Evolutionary conservation across 2,329 filamentous ascomycete genomes (phyloP).

Genomic region (Colletotrichum shisoi): DNA sequence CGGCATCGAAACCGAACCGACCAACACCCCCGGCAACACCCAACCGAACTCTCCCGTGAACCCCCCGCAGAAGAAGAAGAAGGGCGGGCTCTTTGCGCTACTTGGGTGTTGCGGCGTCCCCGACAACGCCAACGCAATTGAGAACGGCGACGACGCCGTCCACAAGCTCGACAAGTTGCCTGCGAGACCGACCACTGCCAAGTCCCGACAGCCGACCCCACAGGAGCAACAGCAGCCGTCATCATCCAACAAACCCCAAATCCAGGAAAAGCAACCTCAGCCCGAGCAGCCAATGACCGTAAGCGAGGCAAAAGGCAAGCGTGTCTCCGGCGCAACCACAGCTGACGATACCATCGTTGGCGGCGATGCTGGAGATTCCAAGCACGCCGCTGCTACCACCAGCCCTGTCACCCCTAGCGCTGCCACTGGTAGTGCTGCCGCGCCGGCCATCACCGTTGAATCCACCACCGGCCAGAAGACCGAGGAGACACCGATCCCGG

Average conservation of each 20-base stretch:
- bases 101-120: slow-evolving; percentile 73
- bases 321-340: slow-evolving; percentile 56
- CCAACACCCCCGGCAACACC: slow-evolving; percentile 58
- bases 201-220: slow-evolving; percentile 61
- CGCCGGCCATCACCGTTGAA: slow-evolving; percentile 50
- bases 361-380: slow-evolving; percentile 58
- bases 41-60: slow-evolving; percentile 62
- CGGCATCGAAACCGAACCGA: slow-evolving; percentile 60
- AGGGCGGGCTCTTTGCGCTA: slow-evolving; percentile 65
- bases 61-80: slow-evolving; percentile 62
- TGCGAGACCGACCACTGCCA: slow-evolving; percentile 62
- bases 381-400: slow-evolving; percentile 50
- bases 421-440: slow-evolving; percentile 51
- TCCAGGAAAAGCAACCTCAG: slow-evolving; percentile 60
- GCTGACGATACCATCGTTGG: slow-evolving; percentile 56
- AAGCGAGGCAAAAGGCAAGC: slow-evolving; percentile 54
- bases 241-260: slow-evolving; percentile 52
- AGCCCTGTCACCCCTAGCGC: neutral
- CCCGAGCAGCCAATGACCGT: slow-evolving; percentile 47
- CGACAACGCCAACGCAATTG: slow-evolving; percentile 64
- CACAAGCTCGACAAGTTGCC: slow-evolving; percentile 67
- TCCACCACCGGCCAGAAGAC: slow-evolving; percentile 41
- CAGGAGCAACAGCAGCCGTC: slow-evolving; percentile 56
- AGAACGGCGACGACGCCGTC: slow-evolving; percentile 61
- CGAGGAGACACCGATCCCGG: slow-evolving; percentile 39